phyloP scores from a whole-genome alignment of 306 rosid genomes.

The Cicer cuneatum region DNA sequence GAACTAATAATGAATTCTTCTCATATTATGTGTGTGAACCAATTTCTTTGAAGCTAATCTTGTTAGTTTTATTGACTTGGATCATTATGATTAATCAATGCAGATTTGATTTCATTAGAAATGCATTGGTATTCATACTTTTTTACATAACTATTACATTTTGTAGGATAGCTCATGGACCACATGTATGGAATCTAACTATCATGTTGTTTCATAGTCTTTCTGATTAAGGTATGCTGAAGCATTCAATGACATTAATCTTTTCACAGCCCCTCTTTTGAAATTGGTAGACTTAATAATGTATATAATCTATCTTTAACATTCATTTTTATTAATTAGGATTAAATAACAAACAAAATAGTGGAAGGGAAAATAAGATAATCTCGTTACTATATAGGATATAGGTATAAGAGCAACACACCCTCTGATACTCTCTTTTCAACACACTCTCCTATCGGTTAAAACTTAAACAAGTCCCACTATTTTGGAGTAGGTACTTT shows the following conservation, averaged over 20 bases:
- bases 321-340: neutral
- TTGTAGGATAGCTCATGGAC: no score
- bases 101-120: no score
- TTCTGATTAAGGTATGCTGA: constrained; percentile 5
- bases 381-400: neutral
- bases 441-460: neutral
- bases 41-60: constrained; percentile 27
- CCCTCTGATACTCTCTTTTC: neutral
- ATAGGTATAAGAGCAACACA: neutral
- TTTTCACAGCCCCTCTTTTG: neutral
- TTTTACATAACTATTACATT: neutral
- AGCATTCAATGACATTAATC: constrained; percentile 13
- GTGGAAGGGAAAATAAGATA: constrained; percentile 3
- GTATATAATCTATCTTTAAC: neutral
- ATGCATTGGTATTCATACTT: neutral
- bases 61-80: no score
- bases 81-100: no score
- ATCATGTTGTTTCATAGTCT: neutral
- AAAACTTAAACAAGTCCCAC: neutral
- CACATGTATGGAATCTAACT: neutral
- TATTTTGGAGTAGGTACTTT: neutral
- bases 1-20: constrained; percentile 24
- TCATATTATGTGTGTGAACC: constrained; percentile 1
- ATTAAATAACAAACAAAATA: neutral
- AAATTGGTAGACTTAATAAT: constrained; percentile 7